Base-by-base conservation (phyloP, 169 alveolate genomes). In the Eimeria acervulina region DNA sequence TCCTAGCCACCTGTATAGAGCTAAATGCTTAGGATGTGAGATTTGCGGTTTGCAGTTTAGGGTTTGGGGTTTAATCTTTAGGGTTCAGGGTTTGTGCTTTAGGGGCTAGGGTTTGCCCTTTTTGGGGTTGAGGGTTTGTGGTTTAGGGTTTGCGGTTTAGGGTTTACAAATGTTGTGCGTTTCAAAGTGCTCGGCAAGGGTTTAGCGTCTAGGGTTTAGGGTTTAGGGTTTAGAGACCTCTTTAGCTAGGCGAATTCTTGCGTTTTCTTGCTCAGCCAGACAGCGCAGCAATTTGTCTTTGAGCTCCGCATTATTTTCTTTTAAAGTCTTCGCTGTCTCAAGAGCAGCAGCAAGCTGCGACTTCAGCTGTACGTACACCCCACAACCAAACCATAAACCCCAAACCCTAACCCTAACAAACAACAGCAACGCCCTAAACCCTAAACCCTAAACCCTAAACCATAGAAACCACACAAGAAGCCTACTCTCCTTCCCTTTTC, bases 301-400 rank as follows among this genome's bases (percentile, higher is more conserved):
- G 31, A 33, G 26, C 52, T 74, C 85, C 8, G 59, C n/a, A 17
- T 74, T 40, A 4, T 23, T 31, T 28, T 74, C 85, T 13, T 38
- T 55, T 38, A 74, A 74, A 74, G 17, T 26, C 31, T 74, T 33
- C 26, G 47, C n/a, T 33, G 55, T 55, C 12, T 12, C 85, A 21
- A 51, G 85, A 12, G 85, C 85, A 38, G 85, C 85, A 74, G 85
- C 85, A 74, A 74, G 52, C 8, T n/a, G 85, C 12, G 52, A 28
- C 33, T 36, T 31, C 59, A 74, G 85, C 85, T 74, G 85, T 74
- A 33, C 85, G 52, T 74, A 74, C 85, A 74, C 85, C 85, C 52
- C 52, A 74, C 21, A 8, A 63, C 2, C 36, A 63, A 63, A 63
- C 74, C 74, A 33, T 63, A 63, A 63, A 63, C 74, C 74, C 74